Evolutionary conservation across 164 flowering plant species (phyloP).

Genomic region (Paratinospora sagittata): DNA sequence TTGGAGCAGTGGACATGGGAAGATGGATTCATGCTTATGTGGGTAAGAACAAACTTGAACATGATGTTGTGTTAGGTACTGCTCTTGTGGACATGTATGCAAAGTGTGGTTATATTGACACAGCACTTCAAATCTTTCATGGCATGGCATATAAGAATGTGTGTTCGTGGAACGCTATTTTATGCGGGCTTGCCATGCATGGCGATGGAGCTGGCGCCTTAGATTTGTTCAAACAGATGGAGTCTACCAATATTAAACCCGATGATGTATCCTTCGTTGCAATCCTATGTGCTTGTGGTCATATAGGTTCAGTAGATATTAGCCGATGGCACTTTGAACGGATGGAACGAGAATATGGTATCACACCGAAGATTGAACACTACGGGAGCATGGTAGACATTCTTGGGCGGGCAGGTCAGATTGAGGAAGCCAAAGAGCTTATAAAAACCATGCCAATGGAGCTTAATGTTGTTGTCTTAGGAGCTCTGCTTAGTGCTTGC

Average conservation of each 20-base stretch:
- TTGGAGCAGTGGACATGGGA: slow-evolving; percentile 25
- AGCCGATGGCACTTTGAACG: too few relatives aligned
- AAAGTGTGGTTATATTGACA: slow-evolving; percentile 36
- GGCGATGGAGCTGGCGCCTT: slow-evolving; percentile 14
- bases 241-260: slow-evolving; percentile 4
- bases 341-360: too few relatives aligned
- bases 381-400: too few relatives aligned
- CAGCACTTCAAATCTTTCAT: slow-evolving; percentile 18
- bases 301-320: slow-evolving; percentile 18
- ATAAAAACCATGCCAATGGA: too few relatives aligned
- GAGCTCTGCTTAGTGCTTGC: too few relatives aligned
- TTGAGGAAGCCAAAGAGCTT: too few relatives aligned
- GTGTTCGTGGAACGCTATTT: slow-evolving; percentile 23
- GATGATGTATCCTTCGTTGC: slow-evolving; percentile 21
- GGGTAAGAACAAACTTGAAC: slow-evolving; percentile 10
- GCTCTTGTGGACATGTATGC: slow-evolving; percentile 51
- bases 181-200: slow-evolving; percentile 22
- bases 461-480: too few relatives aligned
- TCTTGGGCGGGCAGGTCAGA: too few relatives aligned
- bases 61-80: slow-evolving; percentile 22
- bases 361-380: too few relatives aligned
- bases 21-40: slow-evolving; percentile 22
- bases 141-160: slow-evolving; percentile 12
- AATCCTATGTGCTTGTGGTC: slow-evolving; percentile 20
- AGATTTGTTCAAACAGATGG: slow-evolving; percentile 15